phyloP scores from a whole-genome alignment of 2,329 filamentous ascomycete genomes.

The Calonectria pauciramosa region DNA sequence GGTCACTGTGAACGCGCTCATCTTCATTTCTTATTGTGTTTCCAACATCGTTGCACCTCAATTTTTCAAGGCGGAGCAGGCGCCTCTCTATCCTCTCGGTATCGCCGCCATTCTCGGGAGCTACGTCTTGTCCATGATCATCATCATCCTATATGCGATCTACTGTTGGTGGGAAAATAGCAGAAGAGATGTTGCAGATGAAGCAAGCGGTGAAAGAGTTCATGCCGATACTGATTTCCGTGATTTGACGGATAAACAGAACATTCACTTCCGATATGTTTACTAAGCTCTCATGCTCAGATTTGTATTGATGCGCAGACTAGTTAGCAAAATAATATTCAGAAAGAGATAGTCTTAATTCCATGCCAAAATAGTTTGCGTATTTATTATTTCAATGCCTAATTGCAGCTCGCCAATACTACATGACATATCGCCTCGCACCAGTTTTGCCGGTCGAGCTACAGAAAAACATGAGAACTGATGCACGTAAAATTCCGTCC shows the following conservation, averaged over 20 bases:
- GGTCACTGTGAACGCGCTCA: slow-evolving; percentile 58
- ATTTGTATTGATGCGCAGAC: not conserved
- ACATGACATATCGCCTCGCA: not conserved
- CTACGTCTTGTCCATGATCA: slow-evolving; percentile 46
- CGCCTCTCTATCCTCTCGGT: slow-evolving; percentile 46
- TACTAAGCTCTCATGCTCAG: slow-evolving; percentile 22
- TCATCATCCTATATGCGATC: slow-evolving; percentile 46
- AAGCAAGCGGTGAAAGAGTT: slow-evolving; percentile 15
- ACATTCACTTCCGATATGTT: slow-evolving; percentile 46
- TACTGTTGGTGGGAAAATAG: slow-evolving; percentile 51
- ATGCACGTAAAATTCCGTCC: no score
- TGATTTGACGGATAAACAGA: slow-evolving; percentile 53
- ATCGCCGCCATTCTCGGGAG: slow-evolving; percentile 37
- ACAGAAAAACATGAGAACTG: not conserved
- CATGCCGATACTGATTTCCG: slow-evolving; percentile 49
- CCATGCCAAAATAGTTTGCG: not conserved
- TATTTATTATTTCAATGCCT: not conserved
- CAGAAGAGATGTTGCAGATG: slow-evolving; percentile 38
- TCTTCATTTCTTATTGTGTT: slow-evolving; percentile 59
- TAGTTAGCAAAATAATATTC: not conserved
- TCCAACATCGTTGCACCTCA: slow-evolving; percentile 58
- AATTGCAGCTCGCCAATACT: not conserved
- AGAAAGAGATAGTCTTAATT: not conserved
- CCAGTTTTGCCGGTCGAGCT: not conserved
- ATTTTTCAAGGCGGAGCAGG: slow-evolving; percentile 53